Base-by-base conservation (phyloP, 495 filamentous ascomycete genomes). In the Parathielavia appendiculata region DNA sequence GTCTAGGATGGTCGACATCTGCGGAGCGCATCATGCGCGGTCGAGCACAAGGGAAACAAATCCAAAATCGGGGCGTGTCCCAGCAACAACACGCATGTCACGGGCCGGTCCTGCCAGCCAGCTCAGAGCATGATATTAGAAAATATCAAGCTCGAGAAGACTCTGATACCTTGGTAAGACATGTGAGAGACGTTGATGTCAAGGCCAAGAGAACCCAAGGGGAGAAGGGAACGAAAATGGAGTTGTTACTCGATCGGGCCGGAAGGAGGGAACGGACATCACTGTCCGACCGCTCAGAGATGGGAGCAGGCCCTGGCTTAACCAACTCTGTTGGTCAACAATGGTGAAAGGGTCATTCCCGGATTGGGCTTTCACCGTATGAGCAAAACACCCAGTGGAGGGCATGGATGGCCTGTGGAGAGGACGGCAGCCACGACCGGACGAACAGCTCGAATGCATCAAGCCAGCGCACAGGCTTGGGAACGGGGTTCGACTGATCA, bases 11-110 rank as follows among this genome's bases (percentile, higher is more conserved):
- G 6, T 54, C 58, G 54, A 50, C 51, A 61, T 49, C 56, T n/a
- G 52, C 26, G 54, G 54, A 20, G 17, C 57, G 16, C 66, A 69
- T 71, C 30, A 54, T 67, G 59, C 51, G 54, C 59, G 54, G 32
- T 35, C 43, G 56, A 54, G 38, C 4, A 32, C 56, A 59, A 62
- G 57, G 50, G 68, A 60, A 62, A 54, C 58, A 59, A 65, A 63
- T 60, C 51, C 50, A 64, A 63, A 63, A 51, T 14, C 2, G 7
- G 12, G 8, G 32, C 5, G 17, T 11, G 40, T 19, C 36, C 32
- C 53, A 26, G 17, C 16, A 49, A 49, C 30, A 49, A 30, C 26
- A 36, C 30, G 14, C 41, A 38, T 30, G 39, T 36, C 17, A 45
- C 41, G 41, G 20, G 43, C 41, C 32, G 53, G 53, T 20, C 43